Evolutionary conservation across 176 grass and related monocot species (phyloP), one percentile per base, ranked within the genome.

Genomic region (Phoenix dactylifera): DNA sequence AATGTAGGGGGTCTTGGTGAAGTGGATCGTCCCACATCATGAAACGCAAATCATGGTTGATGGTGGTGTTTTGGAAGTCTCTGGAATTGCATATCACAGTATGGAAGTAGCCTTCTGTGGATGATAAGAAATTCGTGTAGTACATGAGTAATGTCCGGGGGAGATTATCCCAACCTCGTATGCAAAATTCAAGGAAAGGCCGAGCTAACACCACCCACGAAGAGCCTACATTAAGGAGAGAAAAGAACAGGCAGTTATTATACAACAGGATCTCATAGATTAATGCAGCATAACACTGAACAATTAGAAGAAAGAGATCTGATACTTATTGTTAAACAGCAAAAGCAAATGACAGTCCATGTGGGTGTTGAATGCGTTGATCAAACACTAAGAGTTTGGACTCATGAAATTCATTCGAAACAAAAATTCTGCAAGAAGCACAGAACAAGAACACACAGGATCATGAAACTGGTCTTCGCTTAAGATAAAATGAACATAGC

Each of bases 71-170:
- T 68, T 97, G 92, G 55, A 88, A 91, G 69, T 97, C 81, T 55
- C 88, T 82, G 14, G 92, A 97, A 74, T 97, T 97, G 84, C 92
- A 97, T 68, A 97, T 80, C 44, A 97, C 92, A 0, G 92, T 97
- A 66, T 97, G 92, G 69, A 97, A 97, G 63, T 97, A 97, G 24
- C 83, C 51, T 59, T 97, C 92, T 5, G 92, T 88, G 57, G 92
- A 83, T 59, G 81, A 85, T 26, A 97, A 60, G 73, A 91, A 97
- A 51, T 97, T 97, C 67, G 84, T 78, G 23, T 87, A 97, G 74
- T 97, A 97, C 92, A 97, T 97, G 1, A 97, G 78, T 50, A 91
- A 66, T 61, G 79, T 88, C 52, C 92, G 80, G 69, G 92, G 92
- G 68, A 97, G 92, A 71, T 91, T 97, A 63, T 91, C 87, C 92